Conservation (phyloP, 352 stramenopile genomes). For the Globisporangium yorkense region DNA sequence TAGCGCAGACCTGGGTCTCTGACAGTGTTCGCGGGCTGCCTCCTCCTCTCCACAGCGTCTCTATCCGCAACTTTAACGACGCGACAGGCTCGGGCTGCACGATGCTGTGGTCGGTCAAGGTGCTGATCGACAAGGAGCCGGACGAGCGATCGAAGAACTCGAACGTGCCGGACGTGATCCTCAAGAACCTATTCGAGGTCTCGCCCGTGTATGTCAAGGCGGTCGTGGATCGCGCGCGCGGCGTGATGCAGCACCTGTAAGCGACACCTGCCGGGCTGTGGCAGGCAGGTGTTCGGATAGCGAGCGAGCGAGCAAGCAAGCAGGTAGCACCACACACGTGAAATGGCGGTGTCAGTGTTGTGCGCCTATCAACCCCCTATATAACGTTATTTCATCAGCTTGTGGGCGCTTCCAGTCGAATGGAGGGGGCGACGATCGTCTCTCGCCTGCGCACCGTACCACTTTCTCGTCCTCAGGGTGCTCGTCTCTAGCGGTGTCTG, state of each 20-base stretch:
- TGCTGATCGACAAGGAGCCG: constrained; percentile 67
- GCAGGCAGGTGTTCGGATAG: background rate
- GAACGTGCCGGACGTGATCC: constrained; percentile 83
- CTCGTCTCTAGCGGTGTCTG: constrained; percentile 3
- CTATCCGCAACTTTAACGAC: constrained; percentile 77
- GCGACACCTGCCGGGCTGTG: background rate
- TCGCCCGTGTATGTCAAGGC: constrained; percentile 81
- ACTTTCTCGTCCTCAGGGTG: too few species aligned
- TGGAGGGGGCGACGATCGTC: too few species aligned
- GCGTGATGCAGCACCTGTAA: constrained; percentile 39
- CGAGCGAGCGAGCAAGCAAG: constrained; percentile 11
- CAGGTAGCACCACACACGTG: constrained; percentile 6
- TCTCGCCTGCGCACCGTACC: too few species aligned
- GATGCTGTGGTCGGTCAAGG: constrained; percentile 81
- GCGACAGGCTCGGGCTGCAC: constrained; percentile 59
- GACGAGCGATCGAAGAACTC: constrained; percentile 68
- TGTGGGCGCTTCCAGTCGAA: background rate
- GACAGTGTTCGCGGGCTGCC: background rate
- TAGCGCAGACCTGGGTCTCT: background rate
- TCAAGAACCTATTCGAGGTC: constrained; percentile 88
- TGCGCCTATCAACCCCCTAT: constrained; percentile 16
- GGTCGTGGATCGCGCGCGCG: constrained; percentile 66
- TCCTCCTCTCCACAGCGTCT: constrained; percentile 36
- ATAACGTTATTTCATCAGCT: constrained; percentile 33
- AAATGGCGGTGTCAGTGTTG: constrained; percentile 8